Conservation (phyloP, 768 basidiomycete species). For the Leccinum olivaceopallidum region DNA sequence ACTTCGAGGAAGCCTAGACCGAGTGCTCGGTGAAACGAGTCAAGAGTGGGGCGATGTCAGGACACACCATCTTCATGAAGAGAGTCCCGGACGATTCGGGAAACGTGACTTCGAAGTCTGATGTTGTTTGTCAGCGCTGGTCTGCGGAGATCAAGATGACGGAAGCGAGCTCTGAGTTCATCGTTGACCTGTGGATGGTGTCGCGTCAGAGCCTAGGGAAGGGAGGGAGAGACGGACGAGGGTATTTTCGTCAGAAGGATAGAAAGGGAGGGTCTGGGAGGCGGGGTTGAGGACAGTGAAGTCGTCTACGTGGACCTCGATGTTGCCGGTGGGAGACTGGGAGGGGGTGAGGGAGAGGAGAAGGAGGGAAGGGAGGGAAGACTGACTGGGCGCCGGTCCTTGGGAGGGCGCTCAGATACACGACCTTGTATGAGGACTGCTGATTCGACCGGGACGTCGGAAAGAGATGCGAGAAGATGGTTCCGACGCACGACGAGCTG, state of each 20-base stretch:
- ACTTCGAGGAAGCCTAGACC: slow-evolving; percentile 84
- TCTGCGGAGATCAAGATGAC: slow-evolving; percentile 88
- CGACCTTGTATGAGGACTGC: slow-evolving; percentile 73
- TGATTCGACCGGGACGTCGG: slow-evolving; percentile 73
- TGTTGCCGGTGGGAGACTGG: slow-evolving; percentile 66
- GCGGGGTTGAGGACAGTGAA: slow-evolving; percentile 83
- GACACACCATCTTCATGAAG: slow-evolving; percentile 72
- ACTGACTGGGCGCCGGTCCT: slow-evolving; percentile 64
- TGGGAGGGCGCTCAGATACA: slow-evolving; percentile 62
- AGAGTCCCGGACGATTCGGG: slow-evolving; percentile 69
- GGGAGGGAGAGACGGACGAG: slow-evolving; percentile 51
- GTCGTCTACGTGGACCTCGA: slow-evolving; percentile 75
- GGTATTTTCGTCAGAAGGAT: slow-evolving; percentile 74
- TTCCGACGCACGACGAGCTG: slow-evolving; percentile 73
- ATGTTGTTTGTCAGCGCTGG: slow-evolving; percentile 73
- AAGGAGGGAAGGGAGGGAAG: slow-evolving; percentile 1
- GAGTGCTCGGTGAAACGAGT: slow-evolving; percentile 7
- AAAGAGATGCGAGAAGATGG: slow-evolving; percentile 44
- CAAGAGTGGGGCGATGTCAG: slow-evolving; percentile 8
- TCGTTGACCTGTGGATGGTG: slow-evolving; percentile 66
- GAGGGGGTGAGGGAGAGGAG: slow-evolving; percentile 10
- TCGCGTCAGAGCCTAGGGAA: background rate
- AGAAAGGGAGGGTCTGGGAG: slow-evolving; percentile 70
- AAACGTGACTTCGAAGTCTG: slow-evolving; percentile 78
- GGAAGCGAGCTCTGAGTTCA: slow-evolving; percentile 80